Conservation (phyloP, 75 land plant genomes). For the Selaginella moellendorffii region DNA sequence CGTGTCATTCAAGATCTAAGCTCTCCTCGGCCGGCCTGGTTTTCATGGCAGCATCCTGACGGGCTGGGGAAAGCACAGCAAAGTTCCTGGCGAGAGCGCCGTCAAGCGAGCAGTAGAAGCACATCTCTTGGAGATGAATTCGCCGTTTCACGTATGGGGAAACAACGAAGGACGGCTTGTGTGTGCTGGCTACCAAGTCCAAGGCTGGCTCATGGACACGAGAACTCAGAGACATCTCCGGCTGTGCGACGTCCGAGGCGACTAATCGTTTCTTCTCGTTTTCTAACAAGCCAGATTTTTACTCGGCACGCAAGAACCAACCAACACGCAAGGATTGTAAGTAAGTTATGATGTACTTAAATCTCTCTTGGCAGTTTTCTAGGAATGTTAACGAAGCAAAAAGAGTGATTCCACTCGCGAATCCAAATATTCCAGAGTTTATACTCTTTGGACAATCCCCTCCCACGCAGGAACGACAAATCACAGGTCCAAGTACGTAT, state of each 20-base stretch:
- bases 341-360: too few species aligned
- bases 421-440: too few species aligned
- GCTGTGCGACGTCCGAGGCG: not conserved
- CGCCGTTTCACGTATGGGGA: slow-evolving; percentile 68
- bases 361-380: too few species aligned
- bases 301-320: too few species aligned
- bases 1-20: not conserved
- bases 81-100: slow-evolving; percentile 72
- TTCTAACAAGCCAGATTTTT: too few species aligned
- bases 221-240: slow-evolving; percentile 22
- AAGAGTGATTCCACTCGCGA: too few species aligned
- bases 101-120: slow-evolving; percentile 65
- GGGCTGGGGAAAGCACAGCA: slow-evolving; percentile 99
- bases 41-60: slow-evolving; percentile 70
- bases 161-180: slow-evolving; percentile 71
- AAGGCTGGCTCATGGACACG: slow-evolving; percentile 60
- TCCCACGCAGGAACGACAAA: too few species aligned
- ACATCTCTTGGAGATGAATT: slow-evolving; percentile 48
- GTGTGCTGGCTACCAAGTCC: slow-evolving; percentile 52
- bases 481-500: too few species aligned
- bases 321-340: too few species aligned
- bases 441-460: too few species aligned
- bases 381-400: too few species aligned
- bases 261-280: too few species aligned
- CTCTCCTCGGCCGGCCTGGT: not conserved